Percentiles rank a stretch among this genome's conserved stretches.
Evolutionary conservation across 345 rosid species (phyloP).

Genomic region (Linum trigynum): DNA sequence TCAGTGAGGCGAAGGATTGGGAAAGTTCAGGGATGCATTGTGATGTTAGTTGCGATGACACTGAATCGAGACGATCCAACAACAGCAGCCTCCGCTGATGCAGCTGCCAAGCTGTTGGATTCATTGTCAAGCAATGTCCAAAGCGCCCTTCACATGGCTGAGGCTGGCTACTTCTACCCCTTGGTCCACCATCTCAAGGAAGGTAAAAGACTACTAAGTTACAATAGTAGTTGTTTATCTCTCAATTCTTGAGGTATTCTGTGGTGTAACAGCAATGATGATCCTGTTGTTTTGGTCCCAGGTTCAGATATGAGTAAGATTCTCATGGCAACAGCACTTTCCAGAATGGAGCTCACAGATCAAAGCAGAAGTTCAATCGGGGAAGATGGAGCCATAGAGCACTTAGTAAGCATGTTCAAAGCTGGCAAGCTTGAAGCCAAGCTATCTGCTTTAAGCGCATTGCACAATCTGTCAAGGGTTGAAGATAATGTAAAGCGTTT

Average conservation of each 20-base stretch:
- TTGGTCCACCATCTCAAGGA: constrained; percentile 45
- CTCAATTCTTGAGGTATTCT: background rate
- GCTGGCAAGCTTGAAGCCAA: constrained; percentile 65
- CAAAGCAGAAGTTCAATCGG: constrained; percentile 53
- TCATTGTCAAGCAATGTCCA: constrained; percentile 54
- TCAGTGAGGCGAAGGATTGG: constrained; percentile 47
- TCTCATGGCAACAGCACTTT: constrained; percentile 69
- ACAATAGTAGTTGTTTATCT: background rate
- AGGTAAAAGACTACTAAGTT: constrained; percentile 26
- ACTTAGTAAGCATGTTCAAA: constrained; percentile 53
- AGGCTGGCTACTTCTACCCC: constrained; percentile 70
- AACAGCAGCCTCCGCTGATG: constrained; percentile 44
- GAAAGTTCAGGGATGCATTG: constrained; percentile 59
- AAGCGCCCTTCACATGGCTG: constrained; percentile 71
- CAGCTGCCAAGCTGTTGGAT: constrained; percentile 35
- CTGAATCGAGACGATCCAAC: constrained; percentile 41
- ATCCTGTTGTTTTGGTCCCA: constrained; percentile 16
- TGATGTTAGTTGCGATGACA: constrained; percentile 42
- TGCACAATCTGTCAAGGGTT: constrained; percentile 43
- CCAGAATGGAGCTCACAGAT: constrained; percentile 60
- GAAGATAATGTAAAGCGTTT: constrained; percentile 39
- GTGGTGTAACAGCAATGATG: background rate
- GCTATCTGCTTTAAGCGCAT: constrained; percentile 50
- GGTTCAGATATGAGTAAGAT: constrained; percentile 72
- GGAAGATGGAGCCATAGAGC: constrained; percentile 51